Percentiles rank a stretch among this genome's conserved stretches.
Evolutionary conservation across 2,329 filamentous ascomycete genomes (phyloP).

Genomic region (Hirsutella minnesotensis): DNA sequence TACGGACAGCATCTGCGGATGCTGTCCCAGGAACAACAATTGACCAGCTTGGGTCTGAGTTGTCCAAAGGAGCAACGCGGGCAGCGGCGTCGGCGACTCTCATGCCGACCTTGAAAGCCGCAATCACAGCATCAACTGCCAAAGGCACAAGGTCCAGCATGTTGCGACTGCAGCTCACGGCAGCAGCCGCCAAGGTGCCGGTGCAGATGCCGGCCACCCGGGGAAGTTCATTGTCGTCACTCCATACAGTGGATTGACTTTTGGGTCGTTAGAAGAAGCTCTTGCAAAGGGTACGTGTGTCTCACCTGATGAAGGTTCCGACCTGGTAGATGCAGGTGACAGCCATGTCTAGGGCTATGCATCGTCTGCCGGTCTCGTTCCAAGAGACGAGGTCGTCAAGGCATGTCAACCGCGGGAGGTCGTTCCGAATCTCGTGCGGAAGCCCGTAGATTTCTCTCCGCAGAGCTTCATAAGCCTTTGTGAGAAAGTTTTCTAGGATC

Average conservation of each 20-base stretch:
- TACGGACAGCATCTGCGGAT: not conserved
- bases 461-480: constrained; percentile 2
- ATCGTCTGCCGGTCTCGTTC: constrained; percentile 1
- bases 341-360: constrained; percentile 4
- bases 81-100: constrained; percentile 1
- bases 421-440: not conserved
- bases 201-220: constrained; percentile 3
- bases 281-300: not conserved
- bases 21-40: constrained; percentile 1
- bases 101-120: constrained; percentile 3
- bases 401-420: constrained; percentile 3
- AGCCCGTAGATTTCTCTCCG: constrained; percentile 4
- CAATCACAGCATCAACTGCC: constrained; percentile 4
- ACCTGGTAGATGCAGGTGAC: constrained; percentile 4
- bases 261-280: not conserved
- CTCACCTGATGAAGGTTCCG: constrained; percentile 4
- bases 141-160: constrained; percentile 2
- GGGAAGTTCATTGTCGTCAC: not conserved
- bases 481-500: constrained; percentile 3
- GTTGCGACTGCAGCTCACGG: constrained; percentile 3
- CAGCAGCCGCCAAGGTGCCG: constrained; percentile 3
- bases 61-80: not conserved
- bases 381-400: constrained; percentile 4
- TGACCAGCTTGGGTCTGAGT: not conserved
- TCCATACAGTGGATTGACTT: not conserved